Evolutionary conservation across 768 basidiomycete species (phyloP), one percentile per base, ranked within the genome.

Genomic region (Cystobasidium tubakii): DNA sequence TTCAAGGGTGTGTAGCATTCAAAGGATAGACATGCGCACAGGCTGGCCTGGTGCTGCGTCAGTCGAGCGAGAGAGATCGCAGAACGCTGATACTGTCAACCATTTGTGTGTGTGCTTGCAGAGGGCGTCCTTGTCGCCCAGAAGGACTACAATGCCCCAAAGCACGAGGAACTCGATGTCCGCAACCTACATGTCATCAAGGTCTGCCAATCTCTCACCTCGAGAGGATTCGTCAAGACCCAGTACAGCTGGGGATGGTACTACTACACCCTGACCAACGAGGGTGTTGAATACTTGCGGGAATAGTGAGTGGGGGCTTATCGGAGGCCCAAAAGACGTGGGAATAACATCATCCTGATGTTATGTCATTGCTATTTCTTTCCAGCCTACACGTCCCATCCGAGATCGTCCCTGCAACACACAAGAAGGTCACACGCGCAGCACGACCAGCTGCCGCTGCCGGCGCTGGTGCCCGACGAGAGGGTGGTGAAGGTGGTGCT

Each of bases 171-270:
- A 78, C 83, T 88, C 70, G 85, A 86, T 70, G 84, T 87, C 80
- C 84, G 85, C 74, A 88, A 88, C 83, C 85, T 88, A 76, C 83
- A 86, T 82, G 87, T 88, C 78, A 87, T 88, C 86, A 88, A 88
- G 85, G 86, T 86, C 74, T 85, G 86, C 84, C 86, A 87, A 82
- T 86, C 85, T 77, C 83, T 88, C 66, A 88, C 86, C 77, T 87
- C 87, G 72, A 84, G 83, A 79, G 94, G 95, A 72, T 88, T 85
- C 83, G 92, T 98, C 85, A 97, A 97, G 88, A 99, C 96, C 78
- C 95, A 92, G 82, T 98, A 98, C 86, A 92, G 90, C 62, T 99
- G 96, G 96, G 93, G 97, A 81, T 96, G 88, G 86, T 99, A 96
- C 84, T 99, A 98, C 83, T 99, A 98, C 84, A 86, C 88, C 80